A percentile compares a stretch with the other conserved stretches of the same genome.
Conservation (phyloP, 73 alveolate species). For the Symbiodinium pilosum region DNA sequence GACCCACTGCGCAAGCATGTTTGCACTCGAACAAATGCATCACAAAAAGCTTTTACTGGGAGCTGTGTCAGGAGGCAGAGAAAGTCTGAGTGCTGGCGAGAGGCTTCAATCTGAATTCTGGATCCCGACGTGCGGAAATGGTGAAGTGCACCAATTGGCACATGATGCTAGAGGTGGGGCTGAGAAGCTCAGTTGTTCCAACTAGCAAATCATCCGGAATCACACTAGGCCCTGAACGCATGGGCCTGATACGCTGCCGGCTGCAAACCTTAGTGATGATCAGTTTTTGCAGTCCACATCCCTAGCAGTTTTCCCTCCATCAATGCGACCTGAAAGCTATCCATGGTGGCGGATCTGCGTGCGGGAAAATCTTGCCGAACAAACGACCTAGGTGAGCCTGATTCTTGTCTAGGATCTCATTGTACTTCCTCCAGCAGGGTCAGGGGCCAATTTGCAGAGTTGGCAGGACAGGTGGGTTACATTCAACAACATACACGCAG, state of each 20-base stretch:
- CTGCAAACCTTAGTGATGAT: background rate
- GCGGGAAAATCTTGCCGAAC: background rate
- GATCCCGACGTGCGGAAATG: background rate
- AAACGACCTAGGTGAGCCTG: background rate
- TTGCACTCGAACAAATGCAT: background rate
- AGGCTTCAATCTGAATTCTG: background rate
- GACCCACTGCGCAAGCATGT: background rate
- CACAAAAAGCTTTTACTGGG: background rate
- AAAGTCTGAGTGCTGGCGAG: background rate
- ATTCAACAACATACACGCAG: background rate
- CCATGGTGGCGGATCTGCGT: background rate
- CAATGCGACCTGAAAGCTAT: background rate
- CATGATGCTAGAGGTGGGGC: constrained; percentile 7
- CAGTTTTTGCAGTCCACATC: background rate
- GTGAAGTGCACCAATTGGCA: constrained; percentile 13
- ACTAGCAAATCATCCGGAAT: background rate
- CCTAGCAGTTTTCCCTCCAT: background rate
- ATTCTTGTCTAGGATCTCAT: background rate
- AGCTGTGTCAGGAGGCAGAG: background rate
- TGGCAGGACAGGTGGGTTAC: background rate
- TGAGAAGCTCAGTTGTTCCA: background rate
- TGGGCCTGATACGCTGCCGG: background rate
- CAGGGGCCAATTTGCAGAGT: no score
- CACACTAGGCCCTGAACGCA: background rate
- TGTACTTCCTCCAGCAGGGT: background rate